Conservation (phyloP, 108 stramenopile species). For the Discostella stelligeroides region DNA sequence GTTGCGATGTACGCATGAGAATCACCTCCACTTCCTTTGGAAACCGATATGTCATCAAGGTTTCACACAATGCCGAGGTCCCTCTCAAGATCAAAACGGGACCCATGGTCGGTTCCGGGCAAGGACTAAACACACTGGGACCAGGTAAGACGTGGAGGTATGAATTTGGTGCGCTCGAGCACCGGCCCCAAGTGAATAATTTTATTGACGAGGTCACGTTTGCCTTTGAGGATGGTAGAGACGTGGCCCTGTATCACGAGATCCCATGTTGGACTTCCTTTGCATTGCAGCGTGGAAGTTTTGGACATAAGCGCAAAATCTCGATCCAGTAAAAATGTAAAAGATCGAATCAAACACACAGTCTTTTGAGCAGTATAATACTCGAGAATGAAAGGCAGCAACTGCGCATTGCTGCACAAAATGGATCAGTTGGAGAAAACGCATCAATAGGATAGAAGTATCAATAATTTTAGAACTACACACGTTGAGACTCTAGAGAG, state of each 20-base stretch:
- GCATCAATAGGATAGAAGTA: background rate
- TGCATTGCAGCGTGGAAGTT: background rate
- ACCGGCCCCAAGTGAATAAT: background rate
- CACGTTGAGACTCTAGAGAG: no score
- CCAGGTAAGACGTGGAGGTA: background rate
- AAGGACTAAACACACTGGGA: background rate
- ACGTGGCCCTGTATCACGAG: background rate
- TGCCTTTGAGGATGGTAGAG: background rate
- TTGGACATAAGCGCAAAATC: background rate
- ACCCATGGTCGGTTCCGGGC: background rate
- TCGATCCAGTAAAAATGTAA: constrained; percentile 2
- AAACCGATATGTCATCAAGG: constrained; percentile 3
- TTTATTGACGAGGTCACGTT: background rate
- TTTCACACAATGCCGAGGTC: constrained; percentile 1
- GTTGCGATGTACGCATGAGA: constrained; percentile 7
- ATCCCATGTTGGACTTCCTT: background rate
- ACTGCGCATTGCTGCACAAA: background rate
- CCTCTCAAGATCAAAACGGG: background rate
- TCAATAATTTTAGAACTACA: no score
- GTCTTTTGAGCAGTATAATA: no score
- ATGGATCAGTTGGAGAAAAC: background rate
- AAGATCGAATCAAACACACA: background rate
- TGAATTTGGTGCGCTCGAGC: background rate
- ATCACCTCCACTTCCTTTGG: constrained; percentile 2
- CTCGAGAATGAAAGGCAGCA: no score